Conservation (phyloP, 169 alveolate genomes). For the Eimeria praecox region DNA sequence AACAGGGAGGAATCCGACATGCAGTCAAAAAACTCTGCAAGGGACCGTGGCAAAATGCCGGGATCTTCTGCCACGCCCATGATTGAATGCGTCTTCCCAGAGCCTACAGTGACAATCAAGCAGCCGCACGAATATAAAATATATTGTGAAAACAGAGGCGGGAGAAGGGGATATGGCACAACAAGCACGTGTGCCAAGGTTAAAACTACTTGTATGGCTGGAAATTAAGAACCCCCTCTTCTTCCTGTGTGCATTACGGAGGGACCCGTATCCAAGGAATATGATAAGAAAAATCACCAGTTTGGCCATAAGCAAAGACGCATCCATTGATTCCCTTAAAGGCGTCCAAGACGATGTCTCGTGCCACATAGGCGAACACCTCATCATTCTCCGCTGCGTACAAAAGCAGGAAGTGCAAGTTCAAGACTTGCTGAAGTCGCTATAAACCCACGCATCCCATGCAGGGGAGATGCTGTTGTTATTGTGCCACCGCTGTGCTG, state of each 20-base stretch:
- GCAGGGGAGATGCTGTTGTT: not conserved
- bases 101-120: slow-evolving; percentile 54
- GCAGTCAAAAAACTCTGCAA: slow-evolving; percentile 90
- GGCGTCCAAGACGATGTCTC: slow-evolving; percentile 88
- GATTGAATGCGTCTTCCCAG: slow-evolving; percentile 89
- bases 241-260: not conserved
- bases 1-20: slow-evolving; percentile 87
- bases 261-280: not conserved
- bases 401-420: not conserved
- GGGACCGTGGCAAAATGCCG: slow-evolving; percentile 89
- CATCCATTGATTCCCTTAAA: slow-evolving; percentile 90
- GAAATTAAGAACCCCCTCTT: not conserved
- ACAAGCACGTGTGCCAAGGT: not conserved
- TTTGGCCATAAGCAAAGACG: slow-evolving; percentile 89
- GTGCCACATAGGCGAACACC: slow-evolving; percentile 87
- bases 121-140: not conserved
- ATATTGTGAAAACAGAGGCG: not conserved
- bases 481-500: not conserved
- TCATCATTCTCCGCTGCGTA: slow-evolving; percentile 87
- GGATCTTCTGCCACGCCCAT: slow-evolving; percentile 91
- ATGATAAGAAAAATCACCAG: slow-evolving; percentile 70
- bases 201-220: not conserved
- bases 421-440: not conserved
- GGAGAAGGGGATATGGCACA: not conserved
- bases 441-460: not conserved